Evolutionary conservation across 2,329 filamentous ascomycete genomes (phyloP), one percentile per base, ranked within the genome.

Genomic region (Scopulariopsis brevicaulis): DNA sequence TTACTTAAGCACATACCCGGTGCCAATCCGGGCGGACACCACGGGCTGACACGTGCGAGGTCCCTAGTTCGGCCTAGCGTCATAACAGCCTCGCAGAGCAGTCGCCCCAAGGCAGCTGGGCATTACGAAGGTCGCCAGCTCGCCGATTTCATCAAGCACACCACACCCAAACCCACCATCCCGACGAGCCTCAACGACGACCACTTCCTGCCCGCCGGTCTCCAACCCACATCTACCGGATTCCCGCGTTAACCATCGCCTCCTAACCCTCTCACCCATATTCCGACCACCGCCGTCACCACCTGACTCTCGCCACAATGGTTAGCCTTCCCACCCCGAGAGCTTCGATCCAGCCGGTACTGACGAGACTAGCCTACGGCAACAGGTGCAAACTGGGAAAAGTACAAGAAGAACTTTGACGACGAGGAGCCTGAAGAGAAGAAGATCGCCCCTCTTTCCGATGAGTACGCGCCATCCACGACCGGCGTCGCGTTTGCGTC

Each of bases 391-490:
- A 90, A 84, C 82, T 99, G 94, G 94, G 94, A 99, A 82, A 97
- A 97, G 80, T 97, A 96, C 81, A 84, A 89, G 78, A 96, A 97
- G 82, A 92, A 86, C 70, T 99, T 90, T 70, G 93, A 87, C 70
- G 94, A 99, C 70, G 94, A 99, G 68, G 94, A 97, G 73, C 80
- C 92, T 74, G 91, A 96, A 72, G 94, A 99, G 82, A 99, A 99
- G 87, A 99, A 99, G 84, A 99, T 99, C 71, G 93, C 91, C 60
- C 94, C 94, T 64, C 79, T 99, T 62, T 88, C 92, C 65, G 94
- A 97, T 78, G 94, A 97, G 93, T 96, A 82, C 64, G 88, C 77
- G 50, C 62, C 55, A 58, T 57, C 57, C 53, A 18, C 40, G 35
- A 12, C 7, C 18, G 53, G 28, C 34, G 24, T 53, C 40, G 14